These are phyloP conservation scores for Neurospora crassa DNA, from an alignment of 2,329 filamentous ascomycete species.

Conservation along the genomic window DNA sequence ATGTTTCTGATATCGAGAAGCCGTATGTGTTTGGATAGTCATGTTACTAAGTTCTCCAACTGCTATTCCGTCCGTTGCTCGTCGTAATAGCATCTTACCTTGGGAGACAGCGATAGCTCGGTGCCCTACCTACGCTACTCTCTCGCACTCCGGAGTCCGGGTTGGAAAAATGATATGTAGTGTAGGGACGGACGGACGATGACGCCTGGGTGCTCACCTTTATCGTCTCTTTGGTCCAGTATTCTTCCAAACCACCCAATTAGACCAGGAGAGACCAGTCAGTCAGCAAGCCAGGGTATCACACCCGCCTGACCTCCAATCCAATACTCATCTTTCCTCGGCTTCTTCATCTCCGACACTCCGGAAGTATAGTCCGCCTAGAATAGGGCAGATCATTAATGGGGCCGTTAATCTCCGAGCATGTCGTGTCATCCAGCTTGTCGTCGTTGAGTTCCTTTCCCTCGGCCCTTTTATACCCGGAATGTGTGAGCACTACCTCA, in stretches of 20 bases:
- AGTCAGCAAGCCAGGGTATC: background rate
- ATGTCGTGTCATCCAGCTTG: background rate
- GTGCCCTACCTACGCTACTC: background rate
- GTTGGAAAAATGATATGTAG: background rate
- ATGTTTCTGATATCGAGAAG: background rate
- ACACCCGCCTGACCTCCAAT: background rate
- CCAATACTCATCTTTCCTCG: background rate
- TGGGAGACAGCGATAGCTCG: background rate
- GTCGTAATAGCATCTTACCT: background rate
- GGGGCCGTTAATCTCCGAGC: background rate
- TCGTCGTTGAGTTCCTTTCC: background rate
- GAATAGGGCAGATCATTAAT: background rate
- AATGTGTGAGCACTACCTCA: too few species aligned
- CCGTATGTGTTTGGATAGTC: background rate
- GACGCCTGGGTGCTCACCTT: background rate
- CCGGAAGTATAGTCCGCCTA: background rate
- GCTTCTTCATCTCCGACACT: background rate
- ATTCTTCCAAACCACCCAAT: background rate
- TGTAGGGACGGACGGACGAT: background rate
- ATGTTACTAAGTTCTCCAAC: background rate
- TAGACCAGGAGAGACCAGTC: background rate
- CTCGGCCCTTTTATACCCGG: background rate
- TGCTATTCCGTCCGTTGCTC: background rate
- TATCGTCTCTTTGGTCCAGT: background rate
- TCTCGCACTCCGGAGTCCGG: background rate